Percentiles rank a stretch among this genome's conserved stretches.
Evolutionary conservation across 768 basidiomycete genomes (phyloP).

Genomic region (Phaffia tasmanica): DNA sequence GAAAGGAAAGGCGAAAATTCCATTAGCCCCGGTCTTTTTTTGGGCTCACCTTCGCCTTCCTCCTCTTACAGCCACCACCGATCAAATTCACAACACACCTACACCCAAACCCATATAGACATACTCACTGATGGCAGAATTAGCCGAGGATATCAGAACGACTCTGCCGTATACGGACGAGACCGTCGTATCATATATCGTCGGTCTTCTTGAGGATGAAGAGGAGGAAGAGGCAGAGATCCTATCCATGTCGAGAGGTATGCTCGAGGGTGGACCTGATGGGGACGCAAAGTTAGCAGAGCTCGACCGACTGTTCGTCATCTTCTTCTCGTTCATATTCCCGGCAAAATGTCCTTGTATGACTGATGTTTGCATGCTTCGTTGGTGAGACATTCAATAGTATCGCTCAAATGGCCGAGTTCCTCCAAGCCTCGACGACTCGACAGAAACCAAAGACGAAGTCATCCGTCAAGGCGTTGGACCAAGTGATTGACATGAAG

Average conservation of each 20-base stretch:
- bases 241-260: conserved; percentile 59
- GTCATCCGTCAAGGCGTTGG: conserved; percentile 41
- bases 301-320: conserved; percentile 47
- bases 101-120: too few relatives aligned
- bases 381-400: conserved; percentile 42
- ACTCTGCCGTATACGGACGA: conserved; percentile 54
- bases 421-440: conserved; percentile 34
- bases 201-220: conserved; percentile 79
- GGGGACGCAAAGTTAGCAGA: conserved; percentile 23
- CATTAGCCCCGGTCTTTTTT: too few relatives aligned
- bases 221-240: conserved; percentile 73
- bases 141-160: neutral
- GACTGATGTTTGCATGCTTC: conserved; percentile 33
- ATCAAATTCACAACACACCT: too few relatives aligned
- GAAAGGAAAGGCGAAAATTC: too few relatives aligned
- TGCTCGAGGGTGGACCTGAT: conserved; percentile 45
- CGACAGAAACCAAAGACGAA: conserved; percentile 30
- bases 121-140: too few relatives aligned
- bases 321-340: neutral
- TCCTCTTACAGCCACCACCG: too few relatives aligned
- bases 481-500: conserved; percentile 81
- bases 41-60: too few relatives aligned
- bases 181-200: conserved; percentile 69
- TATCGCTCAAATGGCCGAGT: conserved; percentile 43
- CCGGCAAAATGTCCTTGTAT: conserved; percentile 35